These are phyloP conservation scores for Nannochloris sp. DNA, from an alignment of 139 green algal genomes.

Conservation along the genomic window DNA sequence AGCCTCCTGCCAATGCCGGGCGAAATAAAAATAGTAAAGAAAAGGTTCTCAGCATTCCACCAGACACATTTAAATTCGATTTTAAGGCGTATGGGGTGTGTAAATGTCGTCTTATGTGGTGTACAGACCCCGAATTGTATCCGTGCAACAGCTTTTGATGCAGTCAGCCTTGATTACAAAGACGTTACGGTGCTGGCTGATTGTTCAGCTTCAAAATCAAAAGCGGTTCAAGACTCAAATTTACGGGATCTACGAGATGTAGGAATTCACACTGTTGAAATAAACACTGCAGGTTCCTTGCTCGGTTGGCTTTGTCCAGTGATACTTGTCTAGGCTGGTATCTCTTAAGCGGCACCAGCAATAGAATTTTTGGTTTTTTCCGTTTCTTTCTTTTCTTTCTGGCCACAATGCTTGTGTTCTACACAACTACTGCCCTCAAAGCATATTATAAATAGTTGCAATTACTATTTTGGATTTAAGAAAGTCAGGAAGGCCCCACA, in stretches of 20 bases:
- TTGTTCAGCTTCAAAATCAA: conserved; percentile 45
- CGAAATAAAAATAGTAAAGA: neutral
- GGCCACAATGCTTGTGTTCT: too few relatives aligned
- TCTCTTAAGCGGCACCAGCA: too few relatives aligned
- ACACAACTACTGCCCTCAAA: too few relatives aligned
- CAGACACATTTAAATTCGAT: neutral
- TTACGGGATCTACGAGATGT: conserved; percentile 30
- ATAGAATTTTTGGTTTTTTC: too few relatives aligned
- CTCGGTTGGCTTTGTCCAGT: too few relatives aligned
- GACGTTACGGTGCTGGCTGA: conserved; percentile 47
- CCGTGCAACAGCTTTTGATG: conserved; percentile 61
- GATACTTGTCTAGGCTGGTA: too few relatives aligned
- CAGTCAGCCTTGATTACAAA: conserved; percentile 54
- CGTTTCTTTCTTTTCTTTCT: too few relatives aligned
- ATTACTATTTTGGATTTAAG: too few relatives aligned
- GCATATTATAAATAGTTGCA: too few relatives aligned
- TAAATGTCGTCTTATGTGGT: conserved; percentile 11
- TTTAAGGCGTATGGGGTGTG: neutral
- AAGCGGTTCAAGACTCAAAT: conserved; percentile 47
- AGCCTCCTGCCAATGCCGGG: neutral
- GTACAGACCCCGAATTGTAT: conserved; percentile 81
- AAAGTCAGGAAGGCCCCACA: too few relatives aligned
- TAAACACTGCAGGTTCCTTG: too few relatives aligned
- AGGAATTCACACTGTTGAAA: too few relatives aligned
- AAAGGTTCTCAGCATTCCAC: neutral